Percentiles rank a stretch among this genome's conserved stretches.
phyloP scores from a whole-genome alignment of 176 grass and related monocot genomes.

The Neostapfia colusana region DNA sequence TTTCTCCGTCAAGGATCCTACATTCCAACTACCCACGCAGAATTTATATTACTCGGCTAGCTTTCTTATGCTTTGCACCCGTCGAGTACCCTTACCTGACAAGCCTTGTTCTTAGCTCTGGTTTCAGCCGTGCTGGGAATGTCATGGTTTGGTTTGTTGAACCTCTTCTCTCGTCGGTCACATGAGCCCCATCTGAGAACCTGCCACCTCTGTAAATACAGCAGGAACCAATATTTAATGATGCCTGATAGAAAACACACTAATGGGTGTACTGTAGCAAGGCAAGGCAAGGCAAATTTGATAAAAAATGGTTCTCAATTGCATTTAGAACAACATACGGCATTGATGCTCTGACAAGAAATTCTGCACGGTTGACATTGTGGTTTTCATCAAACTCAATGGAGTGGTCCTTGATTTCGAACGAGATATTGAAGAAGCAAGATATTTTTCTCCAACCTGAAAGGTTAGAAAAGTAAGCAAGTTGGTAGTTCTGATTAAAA shows the following conservation, averaged over 20 bases:
- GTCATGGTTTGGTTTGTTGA: conserved; percentile 85
- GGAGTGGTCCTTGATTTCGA: conserved; percentile 79
- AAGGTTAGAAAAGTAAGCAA: conserved; percentile 21
- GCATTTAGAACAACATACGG: conserved; percentile 45
- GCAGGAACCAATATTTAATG: conserved; percentile 20
- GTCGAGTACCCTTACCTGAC: conserved; percentile 79
- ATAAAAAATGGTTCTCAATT: conserved; percentile 20
- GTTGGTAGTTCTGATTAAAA: background rate
- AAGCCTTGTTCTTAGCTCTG: conserved; percentile 95
- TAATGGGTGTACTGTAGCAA: background rate
- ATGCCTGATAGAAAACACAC: background rate
- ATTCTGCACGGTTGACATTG: conserved; percentile 82
- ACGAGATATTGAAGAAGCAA: conserved; percentile 87
- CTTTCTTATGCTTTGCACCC: too few species aligned
- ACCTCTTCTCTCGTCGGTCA: conserved; percentile 69
- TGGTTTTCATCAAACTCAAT: conserved; percentile 83
- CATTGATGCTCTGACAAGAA: conserved; percentile 81
- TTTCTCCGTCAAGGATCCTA: too few species aligned
- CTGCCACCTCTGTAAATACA: conserved; percentile 64
- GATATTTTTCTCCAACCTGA: conserved; percentile 94
- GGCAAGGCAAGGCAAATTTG: background rate
- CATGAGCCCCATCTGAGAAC: conserved; percentile 90
- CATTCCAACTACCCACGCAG: too few species aligned
- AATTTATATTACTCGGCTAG: too few species aligned
- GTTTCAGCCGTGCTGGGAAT: conserved; percentile 98